These are phyloP conservation scores for Russula lepida DNA, from an alignment of 768 basidiomycete genomes.

Conservation along the genomic window DNA sequence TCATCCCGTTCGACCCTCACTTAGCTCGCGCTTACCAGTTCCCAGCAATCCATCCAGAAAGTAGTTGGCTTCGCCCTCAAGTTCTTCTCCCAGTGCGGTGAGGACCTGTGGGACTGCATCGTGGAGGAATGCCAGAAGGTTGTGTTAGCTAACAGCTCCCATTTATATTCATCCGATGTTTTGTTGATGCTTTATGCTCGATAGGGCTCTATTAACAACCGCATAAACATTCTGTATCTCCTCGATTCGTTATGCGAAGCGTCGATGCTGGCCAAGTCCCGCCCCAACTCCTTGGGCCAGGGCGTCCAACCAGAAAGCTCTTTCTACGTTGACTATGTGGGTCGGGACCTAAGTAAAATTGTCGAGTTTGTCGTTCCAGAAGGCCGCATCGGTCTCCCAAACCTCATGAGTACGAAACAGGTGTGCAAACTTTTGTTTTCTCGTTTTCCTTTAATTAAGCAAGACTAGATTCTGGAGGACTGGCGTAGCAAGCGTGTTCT, in stretches of 20 bases:
- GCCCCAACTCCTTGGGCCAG: constrained; percentile 35
- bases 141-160: constrained; percentile 13
- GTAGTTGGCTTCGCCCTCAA: constrained; percentile 81
- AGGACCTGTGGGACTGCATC: constrained; percentile 91
- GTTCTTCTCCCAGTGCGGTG: constrained; percentile 75
- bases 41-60: constrained; percentile 83
- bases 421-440: constrained; percentile 33
- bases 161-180: background rate
- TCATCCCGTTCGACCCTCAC: background rate
- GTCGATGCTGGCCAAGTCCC: constrained; percentile 59
- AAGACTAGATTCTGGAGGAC: constrained; percentile 72
- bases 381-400: constrained; percentile 80
- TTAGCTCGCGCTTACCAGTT: constrained; percentile 38
- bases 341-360: constrained; percentile 69
- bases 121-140: constrained; percentile 89
- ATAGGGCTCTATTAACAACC: constrained; percentile 70
- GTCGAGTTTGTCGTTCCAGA: constrained; percentile 82
- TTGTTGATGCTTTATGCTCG: background rate
- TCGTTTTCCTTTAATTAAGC: background rate
- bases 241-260: constrained; percentile 83
- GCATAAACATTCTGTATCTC: constrained; percentile 91
- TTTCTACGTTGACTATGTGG: constrained; percentile 70
- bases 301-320: constrained; percentile 33
- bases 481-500: constrained; percentile 83
- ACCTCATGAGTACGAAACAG: constrained; percentile 82